Evolutionary conservation across 1,284 basidiomycete genomes (phyloP).

Genomic region (Leccinum proximum): DNA sequence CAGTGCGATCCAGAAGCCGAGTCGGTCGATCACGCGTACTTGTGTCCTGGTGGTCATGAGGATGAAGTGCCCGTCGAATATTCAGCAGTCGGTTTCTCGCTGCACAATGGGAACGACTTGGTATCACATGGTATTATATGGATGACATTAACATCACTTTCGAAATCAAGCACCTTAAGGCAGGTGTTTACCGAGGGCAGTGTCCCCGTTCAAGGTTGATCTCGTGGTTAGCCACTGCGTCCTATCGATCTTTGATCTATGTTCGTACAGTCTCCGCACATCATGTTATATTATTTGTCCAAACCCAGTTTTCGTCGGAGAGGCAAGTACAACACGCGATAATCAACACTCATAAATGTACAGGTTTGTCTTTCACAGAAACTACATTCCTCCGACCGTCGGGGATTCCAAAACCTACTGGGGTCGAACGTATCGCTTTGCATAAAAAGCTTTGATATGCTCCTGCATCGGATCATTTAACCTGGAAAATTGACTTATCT

Average conservation of each 20-base stretch:
- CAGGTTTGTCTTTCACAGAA: neutral
- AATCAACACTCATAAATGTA: neutral
- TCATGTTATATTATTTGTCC: neutral
- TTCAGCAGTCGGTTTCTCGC: neutral
- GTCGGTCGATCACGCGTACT: neutral
- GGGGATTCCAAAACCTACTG: slow-evolving; percentile 1
- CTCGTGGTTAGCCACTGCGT: neutral
- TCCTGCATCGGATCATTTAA: slow-evolving; percentile 13
- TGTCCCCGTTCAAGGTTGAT: neutral
- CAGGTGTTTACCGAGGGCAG: neutral
- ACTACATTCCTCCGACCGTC: neutral
- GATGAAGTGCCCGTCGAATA: neutral
- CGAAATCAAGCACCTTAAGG: neutral
- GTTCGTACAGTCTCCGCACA: neutral
- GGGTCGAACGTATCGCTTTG: slow-evolving; percentile 1
- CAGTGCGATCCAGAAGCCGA: neutral
- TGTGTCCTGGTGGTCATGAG: neutral
- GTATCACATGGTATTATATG: neutral
- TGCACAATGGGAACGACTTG: neutral
- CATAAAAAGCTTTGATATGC: slow-evolving; percentile 3
- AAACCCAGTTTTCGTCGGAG: neutral
- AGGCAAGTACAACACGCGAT: neutral
- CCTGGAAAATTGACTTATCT: neutral
- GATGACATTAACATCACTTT: too few species aligned
- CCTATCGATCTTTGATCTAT: neutral